Base-by-base conservation (phyloP, 1,284 basidiomycete species). In the Sporisorium reilianum region DNA sequence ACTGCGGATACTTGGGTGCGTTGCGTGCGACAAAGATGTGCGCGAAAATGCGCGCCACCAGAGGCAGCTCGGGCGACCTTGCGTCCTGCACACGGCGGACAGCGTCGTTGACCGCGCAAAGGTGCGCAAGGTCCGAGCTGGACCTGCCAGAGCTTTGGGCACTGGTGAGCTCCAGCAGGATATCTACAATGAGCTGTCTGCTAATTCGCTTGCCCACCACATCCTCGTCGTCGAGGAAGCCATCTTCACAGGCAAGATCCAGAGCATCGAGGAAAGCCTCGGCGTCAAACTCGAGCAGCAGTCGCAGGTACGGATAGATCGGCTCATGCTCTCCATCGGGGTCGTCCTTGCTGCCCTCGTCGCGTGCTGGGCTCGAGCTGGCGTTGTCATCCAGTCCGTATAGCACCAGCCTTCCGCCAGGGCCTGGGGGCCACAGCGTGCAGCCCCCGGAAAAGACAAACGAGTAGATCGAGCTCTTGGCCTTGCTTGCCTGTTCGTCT, bases 21-120 rank as follows among this genome's bases (percentile, higher is more conserved):
- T 98, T 99, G 63, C 95, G 91, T 1, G 97, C 93, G 63, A 98
- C 89, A 85, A 99, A 99, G 75, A 99, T 97, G 83, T 95, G 90
- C 52, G 96, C 88, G 84, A 99, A 93, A 3, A 92, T 93, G 28
- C 64, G 56, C 12, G 68, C 64, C 23, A 62, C 28, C 41, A 67
- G 23, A 9, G 67, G 61, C 57, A 75, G 28, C 38, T 32, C 51
- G 11, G 63, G 66, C 32, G 61, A 48, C 9, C 25, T 55, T 1
- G 38, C 5, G 7, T 34, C 20, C 25, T 48, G 34, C 22, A 32
- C 34, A 5, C 48, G 32, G 18, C 36, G 57, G 12, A 11, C n/a
- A 0, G 26, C 25, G 9, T 48, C 42, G 11, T 34, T 20, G 12
- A 45, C 28, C 16, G 34, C 22, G 20, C 23, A 41, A 41, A 10